Evolutionary conservation across 495 filamentous ascomycete species (phyloP).

Genomic region (Xylaria nigripes): DNA sequence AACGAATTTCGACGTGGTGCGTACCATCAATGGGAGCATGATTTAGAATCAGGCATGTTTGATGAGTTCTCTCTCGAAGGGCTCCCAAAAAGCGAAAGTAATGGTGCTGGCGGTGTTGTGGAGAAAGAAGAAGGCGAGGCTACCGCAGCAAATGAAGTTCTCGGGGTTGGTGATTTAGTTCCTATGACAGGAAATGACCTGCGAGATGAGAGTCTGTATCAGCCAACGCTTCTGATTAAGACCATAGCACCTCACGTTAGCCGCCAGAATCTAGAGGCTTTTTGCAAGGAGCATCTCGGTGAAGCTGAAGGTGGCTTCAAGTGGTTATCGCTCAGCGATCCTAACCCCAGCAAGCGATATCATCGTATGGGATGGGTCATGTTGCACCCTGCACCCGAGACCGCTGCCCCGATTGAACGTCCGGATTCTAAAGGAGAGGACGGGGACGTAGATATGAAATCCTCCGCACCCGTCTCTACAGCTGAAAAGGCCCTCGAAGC

Average conservation of each 20-base stretch:
- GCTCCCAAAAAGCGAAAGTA: conserved; percentile 87
- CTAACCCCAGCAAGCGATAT: conserved; percentile 92
- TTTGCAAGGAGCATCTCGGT: conserved; percentile 85
- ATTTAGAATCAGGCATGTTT: conserved; percentile 72
- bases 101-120: conserved; percentile 73
- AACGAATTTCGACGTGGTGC: conserved; percentile 64
- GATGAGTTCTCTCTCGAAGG: conserved; percentile 94
- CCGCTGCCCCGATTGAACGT: conserved; percentile 48
- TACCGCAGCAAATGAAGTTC: conserved; percentile 79
- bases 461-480: conserved; percentile 39
- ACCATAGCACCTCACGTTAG: conserved; percentile 95
- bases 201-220: conserved; percentile 69
- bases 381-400: conserved; percentile 68
- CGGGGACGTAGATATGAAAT: conserved; percentile 29
- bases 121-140: conserved; percentile 95
- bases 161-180: conserved; percentile 82
- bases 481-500: conserved; percentile 84
- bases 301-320: conserved; percentile 81
- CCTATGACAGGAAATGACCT: conserved; percentile 72
- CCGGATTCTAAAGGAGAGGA: conserved; percentile 56
- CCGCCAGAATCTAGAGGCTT: conserved; percentile 82
- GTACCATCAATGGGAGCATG: conserved; percentile 77
- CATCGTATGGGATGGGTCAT: conserved; percentile 99
- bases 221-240: conserved; percentile 93
- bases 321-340: conserved; percentile 88